Percentiles rank a stretch among this genome's conserved stretches.
Conservation (phyloP, 2,329 filamentous ascomycete species). For the Pseudogymnoascus verrucosus region DNA sequence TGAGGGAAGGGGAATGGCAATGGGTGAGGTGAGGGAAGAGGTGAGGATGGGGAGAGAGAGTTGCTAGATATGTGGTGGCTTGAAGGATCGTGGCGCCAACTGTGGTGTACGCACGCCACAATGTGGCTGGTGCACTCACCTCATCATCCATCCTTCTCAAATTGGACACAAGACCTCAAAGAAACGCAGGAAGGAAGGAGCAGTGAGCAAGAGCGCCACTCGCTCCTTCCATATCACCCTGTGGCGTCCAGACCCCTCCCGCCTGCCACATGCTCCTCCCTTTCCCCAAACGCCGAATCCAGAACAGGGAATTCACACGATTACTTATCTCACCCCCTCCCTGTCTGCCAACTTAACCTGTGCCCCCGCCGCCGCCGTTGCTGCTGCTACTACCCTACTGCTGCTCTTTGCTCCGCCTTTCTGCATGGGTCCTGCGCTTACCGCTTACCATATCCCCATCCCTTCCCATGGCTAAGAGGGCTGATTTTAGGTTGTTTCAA, state of each 20-base stretch:
- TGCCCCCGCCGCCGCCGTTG: not conserved
- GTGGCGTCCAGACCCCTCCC: not conserved
- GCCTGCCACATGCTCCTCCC: not conserved
- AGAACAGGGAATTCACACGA: not conserved
- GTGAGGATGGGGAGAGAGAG: not conserved
- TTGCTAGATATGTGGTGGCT: not conserved
- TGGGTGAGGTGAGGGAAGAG: not conserved
- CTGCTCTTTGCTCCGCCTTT: not conserved
- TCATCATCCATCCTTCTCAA: not conserved
- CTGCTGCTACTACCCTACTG: not conserved
- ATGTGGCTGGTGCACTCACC: not conserved
- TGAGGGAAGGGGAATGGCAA: not conserved
- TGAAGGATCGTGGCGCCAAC: not conserved
- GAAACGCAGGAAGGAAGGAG: not conserved
- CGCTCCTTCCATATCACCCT: not conserved
- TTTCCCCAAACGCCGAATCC: not conserved
- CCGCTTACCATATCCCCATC: not conserved
- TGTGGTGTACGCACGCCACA: not conserved
- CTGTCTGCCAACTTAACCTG: not conserved
- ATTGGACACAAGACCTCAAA: not conserved
- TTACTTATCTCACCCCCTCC: not conserved
- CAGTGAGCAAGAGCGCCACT: not conserved
- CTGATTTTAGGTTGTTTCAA: not conserved
- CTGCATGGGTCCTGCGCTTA: not conserved
- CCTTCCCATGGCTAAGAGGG: not conserved